A percentile compares a stretch with the other conserved stretches of the same genome.
Evolutionary conservation across 73 alveolate genomes (phyloP).

Genomic region (Diophrys sp.): DNA sequence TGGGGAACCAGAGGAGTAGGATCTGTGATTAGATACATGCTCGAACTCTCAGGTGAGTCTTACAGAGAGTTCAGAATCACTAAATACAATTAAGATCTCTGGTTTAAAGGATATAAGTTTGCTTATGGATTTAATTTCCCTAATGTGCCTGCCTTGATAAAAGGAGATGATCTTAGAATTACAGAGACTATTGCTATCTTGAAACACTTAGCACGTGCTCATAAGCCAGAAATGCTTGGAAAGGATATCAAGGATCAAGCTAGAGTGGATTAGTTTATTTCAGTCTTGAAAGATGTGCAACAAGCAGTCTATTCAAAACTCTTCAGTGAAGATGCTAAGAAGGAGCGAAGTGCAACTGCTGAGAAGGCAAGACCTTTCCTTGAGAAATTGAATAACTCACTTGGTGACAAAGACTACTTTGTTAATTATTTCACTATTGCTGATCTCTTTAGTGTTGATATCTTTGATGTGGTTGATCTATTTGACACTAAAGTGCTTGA

Average conservation of each 20-base stretch:
- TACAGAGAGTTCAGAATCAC: neutral
- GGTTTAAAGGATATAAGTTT: neutral
- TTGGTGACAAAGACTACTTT: neutral
- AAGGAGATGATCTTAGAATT: neutral
- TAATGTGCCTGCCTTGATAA: neutral
- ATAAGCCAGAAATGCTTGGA: neutral
- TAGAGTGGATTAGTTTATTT: neutral
- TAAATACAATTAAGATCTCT: neutral
- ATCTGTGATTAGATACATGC: neutral
- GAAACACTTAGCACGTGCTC: neutral
- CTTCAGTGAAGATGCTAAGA: neutral
- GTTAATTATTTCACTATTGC: neutral
- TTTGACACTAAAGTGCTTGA: neutral
- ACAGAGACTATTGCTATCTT: neutral
- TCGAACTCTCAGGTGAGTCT: neutral
- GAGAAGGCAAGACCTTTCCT: neutral
- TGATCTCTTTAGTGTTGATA: neutral
- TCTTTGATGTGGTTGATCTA: neutral
- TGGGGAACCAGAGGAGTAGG: neutral
- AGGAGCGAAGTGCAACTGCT: neutral
- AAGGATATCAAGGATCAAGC: neutral
- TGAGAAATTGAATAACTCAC: too few relatives aligned
- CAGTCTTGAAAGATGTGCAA: neutral
- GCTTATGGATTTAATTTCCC: neutral
- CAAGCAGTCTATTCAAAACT: neutral